These are phyloP conservation scores for Amanita pseudoporphyria DNA, from an alignment of 768 basidiomycete genomes.

Conservation along the genomic window DNA sequence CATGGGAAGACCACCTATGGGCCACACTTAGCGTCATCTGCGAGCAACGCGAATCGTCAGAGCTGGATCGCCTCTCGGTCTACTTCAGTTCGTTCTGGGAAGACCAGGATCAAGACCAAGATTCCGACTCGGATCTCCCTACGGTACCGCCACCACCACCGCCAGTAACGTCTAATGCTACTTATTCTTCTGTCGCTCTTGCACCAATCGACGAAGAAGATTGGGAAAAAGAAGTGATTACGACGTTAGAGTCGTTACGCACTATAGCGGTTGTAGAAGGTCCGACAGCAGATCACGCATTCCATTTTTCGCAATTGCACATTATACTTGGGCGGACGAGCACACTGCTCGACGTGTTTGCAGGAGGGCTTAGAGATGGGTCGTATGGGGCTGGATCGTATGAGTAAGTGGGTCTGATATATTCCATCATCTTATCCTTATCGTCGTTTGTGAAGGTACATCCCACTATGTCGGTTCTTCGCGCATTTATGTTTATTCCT, in stretches of 20 bases:
- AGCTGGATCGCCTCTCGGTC: conserved; percentile 57
- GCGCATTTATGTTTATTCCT: conserved; percentile 88
- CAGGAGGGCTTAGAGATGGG: conserved; percentile 43
- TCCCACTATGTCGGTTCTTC: conserved; percentile 79
- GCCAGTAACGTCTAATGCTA: not conserved
- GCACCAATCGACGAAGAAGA: conserved; percentile 36
- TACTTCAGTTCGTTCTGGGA: conserved; percentile 63
- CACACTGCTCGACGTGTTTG: conserved; percentile 59
- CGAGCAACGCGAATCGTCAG: conserved; percentile 68
- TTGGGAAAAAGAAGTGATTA: conserved; percentile 58
- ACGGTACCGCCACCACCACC: not conserved
- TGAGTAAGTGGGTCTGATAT: conserved; percentile 36
- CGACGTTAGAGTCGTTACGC: conserved; percentile 47
- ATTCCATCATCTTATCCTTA: too few species aligned
- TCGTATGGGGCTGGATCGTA: conserved; percentile 35
- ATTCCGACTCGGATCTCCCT: conserved; percentile 6
- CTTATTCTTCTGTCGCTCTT: not conserved
- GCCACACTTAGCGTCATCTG: conserved; percentile 74
- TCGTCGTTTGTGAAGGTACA: conserved; percentile 34
- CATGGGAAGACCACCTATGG: conserved; percentile 98
- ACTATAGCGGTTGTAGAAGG: conserved; percentile 55
- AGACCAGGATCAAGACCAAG: conserved; percentile 21
- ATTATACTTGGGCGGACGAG: conserved; percentile 69
- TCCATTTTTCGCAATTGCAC: conserved; percentile 73
- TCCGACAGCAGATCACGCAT: conserved; percentile 63